Base-by-base conservation (phyloP, 805 yeast genomes). In the Saturnispora sekii region DNA sequence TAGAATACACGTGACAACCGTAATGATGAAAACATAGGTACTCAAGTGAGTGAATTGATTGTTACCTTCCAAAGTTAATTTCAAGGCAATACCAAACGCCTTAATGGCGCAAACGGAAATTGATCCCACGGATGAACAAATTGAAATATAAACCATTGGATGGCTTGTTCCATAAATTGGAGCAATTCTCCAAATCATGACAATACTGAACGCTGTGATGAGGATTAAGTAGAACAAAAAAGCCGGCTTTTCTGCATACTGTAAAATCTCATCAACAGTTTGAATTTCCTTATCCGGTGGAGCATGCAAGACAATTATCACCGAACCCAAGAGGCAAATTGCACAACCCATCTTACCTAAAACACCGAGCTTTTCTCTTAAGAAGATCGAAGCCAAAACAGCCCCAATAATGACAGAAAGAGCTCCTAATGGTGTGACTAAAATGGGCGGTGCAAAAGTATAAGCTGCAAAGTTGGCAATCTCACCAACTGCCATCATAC, bases 271-370 rank as follows among this genome's bases (percentile, higher is more conserved):
- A 61, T 87, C 95, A 35, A 87, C 93, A 0, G 96, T 87, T 50
- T 75, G 70, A 47, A 87, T 79, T 51, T 87, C 95, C 63, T 83
- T 84, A 63, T 87, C 96, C n/a, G 88, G 86, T 21, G 96, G 96
- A 28, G 96, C 96, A 59, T 87, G 96, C 48, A 87, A 67, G 17
- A 87, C 88, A 48, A 87, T 88, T 47, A 87, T 83, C 16, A 87
- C 87, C 2, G 94, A 80, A 1, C 96, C 96, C 59, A 88, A 70
- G 43, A 87, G 64, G 60, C 96, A 87, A 44, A 86, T 83, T 26
- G 95, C 94, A 66, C 96, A 88, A 3, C 96, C 96, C 81, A 88
- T 75, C 62, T 81, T 84, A 11, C 96, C 96, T 55, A 87, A 68
- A 9, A 83, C 75, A 1, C 96, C 96, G 48, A 87, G 73, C 57